Base-by-base conservation (phyloP, 768 basidiomycete genomes). In the Lentinula raphanica region DNA sequence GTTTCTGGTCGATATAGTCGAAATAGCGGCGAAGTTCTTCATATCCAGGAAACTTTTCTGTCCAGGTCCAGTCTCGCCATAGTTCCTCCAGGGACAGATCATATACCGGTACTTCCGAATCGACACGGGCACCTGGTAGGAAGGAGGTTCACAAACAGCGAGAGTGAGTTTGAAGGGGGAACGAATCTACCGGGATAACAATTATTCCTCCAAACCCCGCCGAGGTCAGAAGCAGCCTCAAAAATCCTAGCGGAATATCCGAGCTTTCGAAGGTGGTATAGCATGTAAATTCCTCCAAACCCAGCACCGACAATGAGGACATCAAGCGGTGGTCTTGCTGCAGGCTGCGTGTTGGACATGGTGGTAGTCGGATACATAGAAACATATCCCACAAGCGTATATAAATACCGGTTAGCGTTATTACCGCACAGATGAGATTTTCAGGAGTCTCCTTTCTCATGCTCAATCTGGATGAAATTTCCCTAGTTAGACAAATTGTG, bases 121-220 rank as follows among this genome's bases (percentile, higher is more conserved):
- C 63, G 25, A 56, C 51, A 44, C 58, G 58, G 2, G 63, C 63
- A 28, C 63, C 61, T 59, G 29, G 51, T 36, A 21, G 57, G 54
- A 56, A 31, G 8, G 6, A 19, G 23, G 7, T 6, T 31, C 17
- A 36, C 8, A n/a, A n/a, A n/a, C n/a, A n/a, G n/a, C n/a, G n/a
- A n/a, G n/a, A n/a, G n/a, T n/a, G 27, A 21, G 27, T 17, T 17
- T 49, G 27, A 17, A 11, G n/a, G 42, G 17, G 12, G 32, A 35
- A 44, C 38, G 38, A n/a, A n/a, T n/a, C n/a, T 23, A 44, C 42
- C 42, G 55, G 59, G 31, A 54, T 54, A 61, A 27, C 53, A 54
- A 19, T 61, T 61, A 50, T 54, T 59, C 45, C 61, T 49, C 63
- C 61, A 64, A 5, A 51, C 44, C 1, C 63, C 63, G 7, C 63